Evolutionary conservation across 202 grass and related monocot species (phyloP), one percentile per base, ranked within the genome.

Genomic region (Elaeis oleifera): DNA sequence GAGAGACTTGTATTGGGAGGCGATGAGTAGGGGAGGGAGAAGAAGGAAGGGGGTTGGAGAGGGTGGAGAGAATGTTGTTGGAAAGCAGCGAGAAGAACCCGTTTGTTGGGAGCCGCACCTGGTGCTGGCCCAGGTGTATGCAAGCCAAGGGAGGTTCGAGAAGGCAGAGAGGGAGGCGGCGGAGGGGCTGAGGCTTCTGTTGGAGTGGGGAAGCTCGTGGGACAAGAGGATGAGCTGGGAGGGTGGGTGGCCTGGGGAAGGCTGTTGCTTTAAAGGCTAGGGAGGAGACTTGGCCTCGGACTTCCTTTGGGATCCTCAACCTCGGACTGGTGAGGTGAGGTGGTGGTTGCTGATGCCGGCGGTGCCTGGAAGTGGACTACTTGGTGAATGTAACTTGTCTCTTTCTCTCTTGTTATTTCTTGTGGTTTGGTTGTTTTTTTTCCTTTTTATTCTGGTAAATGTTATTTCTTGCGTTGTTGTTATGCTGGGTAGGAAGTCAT

Each of bases 201-300:
- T 96, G 70, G 83, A 85, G 59, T 96, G 90, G 88, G 88, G 88
- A 20, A 87, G 77, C 60, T 79, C 77, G 74, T 84, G 88, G 88
- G 88, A 84, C 78, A 92, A 87, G 84, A 75, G 88, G 49, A 82
- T 84, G 78, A 58, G 67, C 1, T 87, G 88, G 88, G 84, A 92
- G 2, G 78, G 0, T 92, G 88, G 88, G 80, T 87, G 51, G 80
- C 88, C 1, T 91, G 80, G 83, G 88, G 76, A 0, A 76, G 88
- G 39, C 71, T 87, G 16, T 58, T 92, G 71, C 49, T 68, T 16
- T 27, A 16, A 84, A 79, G 54, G 80, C 83, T 4, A 67, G n/a
- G 49, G 59, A 64, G 16, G 16, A 21, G 18, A 5, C 72, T 3
- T 92, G 88, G 84, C 80, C 88, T 2, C 25, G 53, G 49, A 39